Base-by-base conservation (phyloP, 164 flowering plant genomes). In the Liriodendron chinense region DNA sequence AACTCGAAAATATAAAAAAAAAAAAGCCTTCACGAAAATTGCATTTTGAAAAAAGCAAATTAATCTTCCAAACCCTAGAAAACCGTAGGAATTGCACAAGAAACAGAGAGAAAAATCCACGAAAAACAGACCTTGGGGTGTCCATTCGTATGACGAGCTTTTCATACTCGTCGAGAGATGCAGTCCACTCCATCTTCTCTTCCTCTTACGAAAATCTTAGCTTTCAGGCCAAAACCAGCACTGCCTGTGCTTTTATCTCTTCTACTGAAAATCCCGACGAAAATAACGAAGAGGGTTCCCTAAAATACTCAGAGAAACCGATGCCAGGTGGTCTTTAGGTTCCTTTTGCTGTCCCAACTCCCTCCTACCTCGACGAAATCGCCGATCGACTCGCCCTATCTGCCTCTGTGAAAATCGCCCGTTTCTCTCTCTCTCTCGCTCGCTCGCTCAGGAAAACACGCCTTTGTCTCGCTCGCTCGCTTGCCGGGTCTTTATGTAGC, bases 111-210 rank as follows among this genome's bases (percentile, higher is more conserved):
- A 28, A 62, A 43, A 43, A n/a, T 65, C 10, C 2, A 69, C 34
- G 57, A 70, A 57, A 68, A 79, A 34, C 86, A 14, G 56, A 95
- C 99, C 98, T 91, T 10, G 99, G 98, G 62, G 93, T 89, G 84
- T 80, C 87, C 96, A 96, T 91, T 18, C 98, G 84, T 6, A 84
- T 82, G 1, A 92, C 83, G 76, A 96, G 98, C 85, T 94, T 96
- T 72, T 94, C 94, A 70, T 87, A 94, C 72, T 96, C 99, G 74
- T 91, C 84, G 70, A 85, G 49, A 78, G 83, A 75, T 28, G 82
- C 79, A 68, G 83, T 67, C 89, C 89, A 81, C 78, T 86, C 94
- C 89, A 90, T 87, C 57, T 77, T 59, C 28, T 65, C 59, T 12
- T 34, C 74, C 22, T 5, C 23, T 16, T 3, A 13, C 49, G 43